Base-by-base conservation (phyloP, 257 asterid species). In the Eustoma russellianum region DNA sequence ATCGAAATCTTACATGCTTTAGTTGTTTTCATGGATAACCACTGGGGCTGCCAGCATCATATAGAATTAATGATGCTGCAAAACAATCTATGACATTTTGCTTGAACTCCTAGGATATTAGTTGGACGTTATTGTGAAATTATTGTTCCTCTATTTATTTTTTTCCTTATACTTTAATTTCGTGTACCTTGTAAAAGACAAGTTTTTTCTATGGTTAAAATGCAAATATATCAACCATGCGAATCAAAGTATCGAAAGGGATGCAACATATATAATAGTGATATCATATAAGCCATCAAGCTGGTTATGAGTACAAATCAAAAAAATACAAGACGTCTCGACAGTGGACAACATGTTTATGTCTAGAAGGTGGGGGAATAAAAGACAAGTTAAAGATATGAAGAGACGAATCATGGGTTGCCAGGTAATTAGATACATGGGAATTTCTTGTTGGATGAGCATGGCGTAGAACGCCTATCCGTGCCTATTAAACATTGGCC, bases 401-500 rank as follows among this genome's bases (percentile, higher is more conserved):
- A 76, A 74, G 74, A 68, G 82, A 66, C 83, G n/a, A 77, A 81
- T 74, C 68, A 77, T 55, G 62, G 70, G 57, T 64, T 62, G 87
- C 76, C 90, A 84, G 79, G 74, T 70, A 77, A n/a, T n/a, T n/a
- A 77, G 79, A 59, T 61, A 63, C 57, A 77, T 67, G 74, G 73
- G 73, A 62, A 73, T 17, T 57, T 66, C 59, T 68, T 64, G 68
- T 67, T 74, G 74, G 84, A 70, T 67, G 77, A 61, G 69, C 52
- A 60, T 65, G 63, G 81, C 55, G 74, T 59, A 65, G 51, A 69
- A 65, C n/a, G 71, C 78, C 83, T 69, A 73, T 79, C 85, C 83
- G 80, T 70, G 70, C 61, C 62, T 76, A 41, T 70, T 34, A 52
- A 59, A 66, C 79, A 69, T 41, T 76, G 76, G 65, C 86, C 95